phyloP scores from a whole-genome alignment of 129 eudicot species.

The Ambrosia trifida region DNA sequence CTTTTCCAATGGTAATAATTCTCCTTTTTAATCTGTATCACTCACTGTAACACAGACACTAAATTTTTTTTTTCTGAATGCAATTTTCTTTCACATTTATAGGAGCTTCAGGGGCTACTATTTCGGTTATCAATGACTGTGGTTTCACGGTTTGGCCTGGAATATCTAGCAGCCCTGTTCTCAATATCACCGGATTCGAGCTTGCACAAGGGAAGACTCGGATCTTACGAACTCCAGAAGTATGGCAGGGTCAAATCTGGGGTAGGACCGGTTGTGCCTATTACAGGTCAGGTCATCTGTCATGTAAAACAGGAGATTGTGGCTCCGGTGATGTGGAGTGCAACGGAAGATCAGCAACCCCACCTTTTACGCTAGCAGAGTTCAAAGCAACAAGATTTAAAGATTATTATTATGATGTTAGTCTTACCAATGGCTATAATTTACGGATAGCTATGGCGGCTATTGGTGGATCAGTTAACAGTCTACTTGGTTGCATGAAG shows the following conservation, averaged over 20 bases:
- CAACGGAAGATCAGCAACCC: neutral
- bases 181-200: conserved; percentile 56
- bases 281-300: conserved; percentile 11
- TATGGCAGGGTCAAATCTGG: conserved; percentile 49
- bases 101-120: conserved; percentile 42
- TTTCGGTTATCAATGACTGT: conserved; percentile 52
- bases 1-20: conserved; percentile 10
- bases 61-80: conserved; percentile 1
- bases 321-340: conserved; percentile 24
- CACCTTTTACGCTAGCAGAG: neutral
- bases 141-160: conserved; percentile 58
- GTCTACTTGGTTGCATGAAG: conserved; percentile 14
- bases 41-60: too few relatives aligned
- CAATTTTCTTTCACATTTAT: neutral
- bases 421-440: conserved; percentile 41
- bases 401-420: conserved; percentile 21
- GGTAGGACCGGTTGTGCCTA: conserved; percentile 25
- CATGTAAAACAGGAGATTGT: conserved; percentile 26
- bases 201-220: conserved; percentile 39
- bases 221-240: conserved; percentile 37
- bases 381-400: neutral
- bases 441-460: conserved; percentile 34
- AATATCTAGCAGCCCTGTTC: conserved; percentile 28
- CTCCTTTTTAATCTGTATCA: neutral
- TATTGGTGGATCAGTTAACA: conserved; percentile 32